phyloP scores from a whole-genome alignment of 441 rosid species.

The Arabidopsis hybrid region DNA sequence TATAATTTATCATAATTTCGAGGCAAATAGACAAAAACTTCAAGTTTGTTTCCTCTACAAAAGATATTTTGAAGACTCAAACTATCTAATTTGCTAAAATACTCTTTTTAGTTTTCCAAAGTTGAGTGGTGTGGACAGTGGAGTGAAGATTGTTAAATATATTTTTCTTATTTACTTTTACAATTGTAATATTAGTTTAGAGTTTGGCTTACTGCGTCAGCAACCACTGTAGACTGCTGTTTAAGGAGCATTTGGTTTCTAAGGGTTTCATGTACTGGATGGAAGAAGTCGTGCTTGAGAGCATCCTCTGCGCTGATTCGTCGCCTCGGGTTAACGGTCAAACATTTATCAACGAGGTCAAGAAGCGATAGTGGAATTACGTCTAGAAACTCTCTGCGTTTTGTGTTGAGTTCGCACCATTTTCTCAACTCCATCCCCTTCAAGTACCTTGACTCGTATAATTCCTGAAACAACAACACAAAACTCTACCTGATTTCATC shows the following conservation, averaged over 20 bases:
- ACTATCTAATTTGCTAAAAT: background rate
- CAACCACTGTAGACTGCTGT: constrained; percentile 10
- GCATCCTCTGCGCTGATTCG: constrained; percentile 93
- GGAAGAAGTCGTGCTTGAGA: constrained; percentile 85
- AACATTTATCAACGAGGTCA: constrained; percentile 88
- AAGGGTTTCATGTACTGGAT: constrained; percentile 48
- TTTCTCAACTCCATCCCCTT: constrained; percentile 53
- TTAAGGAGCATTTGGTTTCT: constrained; percentile 23
- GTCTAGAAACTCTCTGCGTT: constrained; percentile 70
- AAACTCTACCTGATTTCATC: constrained; percentile 10
- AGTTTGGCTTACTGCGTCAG: constrained; percentile 24
- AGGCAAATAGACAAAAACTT: too few relatives aligned
- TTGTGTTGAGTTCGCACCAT: constrained; percentile 82
- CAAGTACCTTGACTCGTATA: constrained; percentile 56
- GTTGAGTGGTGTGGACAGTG: background rate
- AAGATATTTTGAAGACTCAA: too few relatives aligned
- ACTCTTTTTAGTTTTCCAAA: background rate
- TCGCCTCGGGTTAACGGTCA: constrained; percentile 84
- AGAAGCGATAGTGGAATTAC: constrained; percentile 66
- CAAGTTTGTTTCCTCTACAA: too few relatives aligned
- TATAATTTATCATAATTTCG: too few relatives aligned
- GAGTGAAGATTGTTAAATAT: background rate
- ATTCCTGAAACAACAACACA: constrained; percentile 56
- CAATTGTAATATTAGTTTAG: constrained; percentile 15
- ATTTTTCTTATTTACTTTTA: background rate